A percentile compares a stretch with the other conserved stretches of the same genome.
phyloP scores from a whole-genome alignment of 148 eudicot species.

The Persicaria tinctoria region DNA sequence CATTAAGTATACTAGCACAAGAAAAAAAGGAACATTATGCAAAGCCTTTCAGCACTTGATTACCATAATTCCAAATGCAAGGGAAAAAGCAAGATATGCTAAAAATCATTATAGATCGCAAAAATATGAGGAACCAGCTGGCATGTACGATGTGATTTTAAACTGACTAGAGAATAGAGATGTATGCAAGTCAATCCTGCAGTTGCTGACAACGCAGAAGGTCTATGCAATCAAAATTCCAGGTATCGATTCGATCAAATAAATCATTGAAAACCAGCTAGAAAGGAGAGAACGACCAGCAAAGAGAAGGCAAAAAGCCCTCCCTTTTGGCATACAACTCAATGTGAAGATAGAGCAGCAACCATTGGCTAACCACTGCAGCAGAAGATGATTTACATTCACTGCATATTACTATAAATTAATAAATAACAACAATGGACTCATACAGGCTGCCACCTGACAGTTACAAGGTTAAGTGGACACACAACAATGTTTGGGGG shows the following conservation, averaged over 20 bases:
- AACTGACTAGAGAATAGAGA: not conserved
- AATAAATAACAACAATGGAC: not conserved
- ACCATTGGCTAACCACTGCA: not conserved
- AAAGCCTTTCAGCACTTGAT: not conserved
- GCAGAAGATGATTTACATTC: constrained; percentile 3
- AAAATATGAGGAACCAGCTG: not conserved
- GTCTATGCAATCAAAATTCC: not conserved
- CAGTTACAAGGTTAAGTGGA: not conserved
- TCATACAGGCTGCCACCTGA: not conserved
- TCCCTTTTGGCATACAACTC: not conserved
- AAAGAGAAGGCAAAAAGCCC: not conserved
- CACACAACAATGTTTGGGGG: not conserved
- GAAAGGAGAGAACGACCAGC: not conserved
- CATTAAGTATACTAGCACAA: not conserved
- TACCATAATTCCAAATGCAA: not conserved
- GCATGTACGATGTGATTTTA: not conserved
- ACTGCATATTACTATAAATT: not conserved
- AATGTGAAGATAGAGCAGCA: not conserved
- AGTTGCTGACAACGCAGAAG: not conserved
- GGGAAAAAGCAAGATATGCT: not conserved
- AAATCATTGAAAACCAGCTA: not conserved
- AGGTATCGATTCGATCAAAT: not conserved
- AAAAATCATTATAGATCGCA: not conserved
- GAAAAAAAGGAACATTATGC: not conserved
- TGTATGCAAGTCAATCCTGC: not conserved